A percentile compares a stretch with the other conserved stretches of the same genome.
Evolutionary conservation across 352 stramenopile species (phyloP).

Genomic region (Phytophthora quininea): DNA sequence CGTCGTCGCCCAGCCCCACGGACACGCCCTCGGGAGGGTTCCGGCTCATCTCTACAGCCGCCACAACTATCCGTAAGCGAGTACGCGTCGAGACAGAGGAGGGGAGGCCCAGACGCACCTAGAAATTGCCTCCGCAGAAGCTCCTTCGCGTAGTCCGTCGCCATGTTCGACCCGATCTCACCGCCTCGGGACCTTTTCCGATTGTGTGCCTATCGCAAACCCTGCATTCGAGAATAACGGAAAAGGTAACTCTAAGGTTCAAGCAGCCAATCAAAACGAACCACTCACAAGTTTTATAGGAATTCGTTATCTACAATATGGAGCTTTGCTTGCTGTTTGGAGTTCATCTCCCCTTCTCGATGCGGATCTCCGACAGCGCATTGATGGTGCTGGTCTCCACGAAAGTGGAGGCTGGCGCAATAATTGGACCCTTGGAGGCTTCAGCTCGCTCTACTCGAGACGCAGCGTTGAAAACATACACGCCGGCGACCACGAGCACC

Average conservation of each 20-base stretch:
- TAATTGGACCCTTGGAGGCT: slow-evolving; percentile 31
- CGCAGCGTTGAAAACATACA: slow-evolving; percentile 87
- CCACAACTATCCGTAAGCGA: slow-evolving; percentile 17
- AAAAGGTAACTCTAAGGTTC: no score
- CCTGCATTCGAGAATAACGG: slow-evolving; percentile 5
- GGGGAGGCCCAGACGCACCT: slow-evolving; percentile 39
- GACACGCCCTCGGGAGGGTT: slow-evolving; percentile 99
- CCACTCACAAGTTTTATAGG: background rate
- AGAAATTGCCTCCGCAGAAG: slow-evolving; percentile 84
- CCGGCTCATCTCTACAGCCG: slow-evolving; percentile 94
- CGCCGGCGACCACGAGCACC: slow-evolving; percentile 84
- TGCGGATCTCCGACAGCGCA: slow-evolving; percentile 68
- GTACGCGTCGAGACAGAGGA: no score
- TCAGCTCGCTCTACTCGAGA: slow-evolving; percentile 65
- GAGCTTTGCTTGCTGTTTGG: background rate
- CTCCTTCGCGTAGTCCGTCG: slow-evolving; percentile 80
- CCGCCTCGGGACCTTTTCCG: slow-evolving; percentile 19
- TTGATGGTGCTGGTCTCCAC: slow-evolving; percentile 63
- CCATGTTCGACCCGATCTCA: slow-evolving; percentile 38
- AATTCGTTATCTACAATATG: slow-evolving; percentile 1
- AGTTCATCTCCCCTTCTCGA: slow-evolving; percentile 52
- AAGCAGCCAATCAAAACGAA: background rate
- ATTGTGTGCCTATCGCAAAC: slow-evolving; percentile 24
- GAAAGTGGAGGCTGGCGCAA: slow-evolving; percentile 39
- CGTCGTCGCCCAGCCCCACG: slow-evolving; percentile 97